Evolutionary conservation across 371 early-diverging fungal genomes (phyloP).

Genomic region (Fennellomyces sp.): DNA sequence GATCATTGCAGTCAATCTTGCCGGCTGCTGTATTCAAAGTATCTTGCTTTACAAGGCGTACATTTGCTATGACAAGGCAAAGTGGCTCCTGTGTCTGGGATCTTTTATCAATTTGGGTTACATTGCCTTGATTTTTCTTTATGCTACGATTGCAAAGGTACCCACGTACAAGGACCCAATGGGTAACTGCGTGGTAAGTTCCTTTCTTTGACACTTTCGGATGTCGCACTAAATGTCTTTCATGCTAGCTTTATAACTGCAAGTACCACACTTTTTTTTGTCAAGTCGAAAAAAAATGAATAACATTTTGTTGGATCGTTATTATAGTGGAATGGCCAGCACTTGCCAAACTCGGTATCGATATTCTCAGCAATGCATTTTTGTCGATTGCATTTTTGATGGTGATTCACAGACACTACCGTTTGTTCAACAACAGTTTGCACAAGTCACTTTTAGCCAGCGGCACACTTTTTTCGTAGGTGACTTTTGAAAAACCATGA

Average conservation of each 20-base stretch:
- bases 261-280: constrained; percentile 5
- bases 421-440: constrained; percentile 34
- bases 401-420: constrained; percentile 42
- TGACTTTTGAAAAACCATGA: neutral
- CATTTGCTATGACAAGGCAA: constrained; percentile 39
- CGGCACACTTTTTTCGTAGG: constrained; percentile 48
- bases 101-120: constrained; percentile 42
- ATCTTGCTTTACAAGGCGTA: constrained; percentile 52
- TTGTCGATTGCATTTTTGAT: constrained; percentile 40
- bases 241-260: constrained; percentile 33
- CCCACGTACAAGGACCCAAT: constrained; percentile 32
- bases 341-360: constrained; percentile 43
- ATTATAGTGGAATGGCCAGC: constrained; percentile 50
- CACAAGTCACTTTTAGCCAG: constrained; percentile 38
- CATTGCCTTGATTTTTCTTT: constrained; percentile 37
- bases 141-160: constrained; percentile 32
- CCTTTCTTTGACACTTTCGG: neutral
- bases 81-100: constrained; percentile 37
- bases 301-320: neutral
- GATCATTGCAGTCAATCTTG: constrained; percentile 43
- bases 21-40: constrained; percentile 42
- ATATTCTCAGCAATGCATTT: constrained; percentile 43
- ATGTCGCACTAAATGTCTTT: neutral
- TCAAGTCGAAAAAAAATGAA: neutral
- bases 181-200: constrained; percentile 43